Evolutionary conservation across 1,139 yeast genomes (phyloP), one percentile per base, ranked within the genome.

Genomic region (Yamadazyma triangularis): DNA sequence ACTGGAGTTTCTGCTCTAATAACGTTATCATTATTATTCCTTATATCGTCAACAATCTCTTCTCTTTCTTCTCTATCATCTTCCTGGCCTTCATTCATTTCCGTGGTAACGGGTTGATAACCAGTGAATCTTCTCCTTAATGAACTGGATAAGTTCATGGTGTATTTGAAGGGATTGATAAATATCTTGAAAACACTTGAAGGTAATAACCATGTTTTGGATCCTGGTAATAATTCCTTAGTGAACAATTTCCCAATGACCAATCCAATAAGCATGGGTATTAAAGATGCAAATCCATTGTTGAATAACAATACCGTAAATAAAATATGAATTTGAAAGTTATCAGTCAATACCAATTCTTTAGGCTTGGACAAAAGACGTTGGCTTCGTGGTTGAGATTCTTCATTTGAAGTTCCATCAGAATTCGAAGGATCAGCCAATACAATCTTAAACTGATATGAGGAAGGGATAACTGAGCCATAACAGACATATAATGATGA

Each of bases 401-500:
- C 10, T 9, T 19, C 20, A 29, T 13, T 13, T 13, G 15, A 25
- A 9, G 15, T 8, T 12, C 24, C 19, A 11, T 27, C 16, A 9
- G 14, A 4, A 9, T 18, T 13, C 2, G 33, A 25, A 2, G 66
- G 63, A 25, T 51, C 50, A 8, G 50, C 31, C 35, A 72, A 44
- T 24, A 62, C 48, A 14, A 80, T 53, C 42, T 73, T 74, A 53
- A 81, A 78, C 44, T 65, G 64, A 54, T 79, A 83, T 11, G 74
- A 67, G 1, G 71, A 63, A 0, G 94, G 94, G 3, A 81, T 73
- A 37, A 62, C 59, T 10, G 64, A 58, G 25, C 73, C 73, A 50
- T 74, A 79, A 32, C 79, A 72, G 13, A 77, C 70, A 35, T 80
- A 61, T 23, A 82, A 51, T 2, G 83, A 77, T 33, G 81, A 74